These are phyloP conservation scores for Chlorella sp. DNA, from an alignment of 139 green algal genomes.

Conservation along the genomic window DNA sequence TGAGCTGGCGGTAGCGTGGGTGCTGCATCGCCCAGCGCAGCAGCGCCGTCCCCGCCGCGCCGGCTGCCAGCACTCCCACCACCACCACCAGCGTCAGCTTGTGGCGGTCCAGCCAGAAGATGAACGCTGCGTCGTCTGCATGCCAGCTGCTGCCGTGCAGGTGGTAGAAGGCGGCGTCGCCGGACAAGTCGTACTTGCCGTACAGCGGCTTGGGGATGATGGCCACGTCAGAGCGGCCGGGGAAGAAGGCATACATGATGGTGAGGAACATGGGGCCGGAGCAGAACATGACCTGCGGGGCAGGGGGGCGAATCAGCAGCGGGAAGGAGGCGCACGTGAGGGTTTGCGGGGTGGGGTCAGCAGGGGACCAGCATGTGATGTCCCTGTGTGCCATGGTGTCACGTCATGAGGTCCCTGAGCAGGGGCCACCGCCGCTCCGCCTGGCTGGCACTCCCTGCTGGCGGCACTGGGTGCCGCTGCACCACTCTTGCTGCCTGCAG, in stretches of 20 bases:
- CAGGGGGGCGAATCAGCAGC: not conserved
- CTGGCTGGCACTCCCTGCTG: too few species aligned
- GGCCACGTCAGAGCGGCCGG: conserved; percentile 21
- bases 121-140: conserved; percentile 52
- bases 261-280: conserved; percentile 73
- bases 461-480: too few species aligned
- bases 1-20: not conserved
- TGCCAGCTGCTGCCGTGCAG: conserved; percentile 65
- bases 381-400: too few species aligned
- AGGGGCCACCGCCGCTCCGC: too few species aligned
- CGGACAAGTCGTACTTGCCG: conserved; percentile 57
- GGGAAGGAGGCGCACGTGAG: not conserved
- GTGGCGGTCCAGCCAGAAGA: conserved; percentile 60
- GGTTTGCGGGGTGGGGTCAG: not conserved
- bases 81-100: conserved; percentile 33
- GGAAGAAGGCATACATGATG: conserved; percentile 20
- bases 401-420: too few species aligned
- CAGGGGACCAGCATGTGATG: not conserved
- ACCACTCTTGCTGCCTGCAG: too few species aligned
- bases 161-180: conserved; percentile 51
- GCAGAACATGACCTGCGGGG: conserved; percentile 63
- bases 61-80: not conserved
- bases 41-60: not conserved
- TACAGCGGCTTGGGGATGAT: conserved; percentile 54
- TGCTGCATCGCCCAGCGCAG: not conserved